Percentiles rank a stretch among this genome's conserved stretches.
Conservation (phyloP, 2,329 filamentous ascomycete species). For the Hymenoscyphus albidus region DNA sequence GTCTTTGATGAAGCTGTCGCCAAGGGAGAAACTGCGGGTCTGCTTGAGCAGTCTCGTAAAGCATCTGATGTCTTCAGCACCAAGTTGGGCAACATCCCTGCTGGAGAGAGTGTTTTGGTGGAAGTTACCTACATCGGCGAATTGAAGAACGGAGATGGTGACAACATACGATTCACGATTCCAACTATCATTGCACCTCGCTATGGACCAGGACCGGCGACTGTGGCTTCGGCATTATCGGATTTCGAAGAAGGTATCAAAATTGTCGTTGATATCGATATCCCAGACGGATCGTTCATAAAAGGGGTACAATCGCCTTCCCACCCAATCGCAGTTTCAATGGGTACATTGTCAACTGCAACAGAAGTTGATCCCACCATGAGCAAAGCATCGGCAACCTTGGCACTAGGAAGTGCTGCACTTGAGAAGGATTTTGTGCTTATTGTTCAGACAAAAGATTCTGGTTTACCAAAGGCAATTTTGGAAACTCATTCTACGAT, state of each 20-base stretch:
- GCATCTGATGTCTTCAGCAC: constrained; percentile 66
- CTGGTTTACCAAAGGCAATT: constrained; percentile 58
- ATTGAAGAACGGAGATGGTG: constrained; percentile 66
- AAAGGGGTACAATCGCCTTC: constrained; percentile 62
- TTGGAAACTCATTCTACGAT: constrained; percentile 63
- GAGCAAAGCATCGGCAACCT: constrained; percentile 58
- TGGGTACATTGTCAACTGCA: constrained; percentile 54
- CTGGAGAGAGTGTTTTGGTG: constrained; percentile 52
- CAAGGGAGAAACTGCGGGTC: constrained; percentile 57
- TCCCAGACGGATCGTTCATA: constrained; percentile 54
- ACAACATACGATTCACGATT: constrained; percentile 66
- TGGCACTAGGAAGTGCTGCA: constrained; percentile 49
- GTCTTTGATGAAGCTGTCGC: constrained; percentile 57
- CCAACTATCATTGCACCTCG: constrained; percentile 64
- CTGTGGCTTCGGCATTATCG: constrained; percentile 1
- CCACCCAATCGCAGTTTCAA: constrained; percentile 62
- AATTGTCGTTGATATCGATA: constrained; percentile 56
- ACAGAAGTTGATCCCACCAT: constrained; percentile 47
- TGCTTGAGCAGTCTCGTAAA: constrained; percentile 58
- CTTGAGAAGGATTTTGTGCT: constrained; percentile 65
- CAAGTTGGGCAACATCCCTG: constrained; percentile 63
- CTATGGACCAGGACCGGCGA: constrained; percentile 45
- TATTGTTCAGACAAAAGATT: constrained; percentile 57
- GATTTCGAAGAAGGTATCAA: constrained; percentile 21
- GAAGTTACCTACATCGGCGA: constrained; percentile 66